phyloP scores from a whole-genome alignment of 2,329 filamentous ascomycete genomes.

The Xylaria arbuscula region DNA sequence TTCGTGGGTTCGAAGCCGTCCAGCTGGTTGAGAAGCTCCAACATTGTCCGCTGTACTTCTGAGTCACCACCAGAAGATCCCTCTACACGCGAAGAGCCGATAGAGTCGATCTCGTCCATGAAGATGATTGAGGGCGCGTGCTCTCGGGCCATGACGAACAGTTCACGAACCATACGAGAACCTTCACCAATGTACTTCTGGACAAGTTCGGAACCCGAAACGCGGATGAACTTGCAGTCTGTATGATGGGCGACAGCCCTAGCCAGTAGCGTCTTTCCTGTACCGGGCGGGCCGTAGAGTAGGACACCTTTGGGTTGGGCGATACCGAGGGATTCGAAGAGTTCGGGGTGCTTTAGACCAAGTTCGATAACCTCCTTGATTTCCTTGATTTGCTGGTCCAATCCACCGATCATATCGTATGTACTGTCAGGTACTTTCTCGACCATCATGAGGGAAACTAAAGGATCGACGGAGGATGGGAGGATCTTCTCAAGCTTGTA shows the following conservation, averaged over 20 bases:
- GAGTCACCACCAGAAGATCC: constrained; percentile 95
- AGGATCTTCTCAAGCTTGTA: constrained; percentile 99
- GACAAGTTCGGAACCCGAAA: constrained; percentile 94
- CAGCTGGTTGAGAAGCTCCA: constrained; percentile 97
- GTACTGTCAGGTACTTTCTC: constrained; percentile 99
- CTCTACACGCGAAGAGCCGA: constrained; percentile 96
- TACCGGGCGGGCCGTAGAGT: constrained; percentile 95
- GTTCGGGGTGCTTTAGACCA: constrained; percentile 95
- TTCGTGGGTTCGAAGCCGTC: constrained; percentile 99
- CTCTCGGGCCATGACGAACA: constrained; percentile 99
- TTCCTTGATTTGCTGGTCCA: constrained; percentile 99
- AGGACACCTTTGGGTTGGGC: constrained; percentile 98
- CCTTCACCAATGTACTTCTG: constrained; percentile 99
- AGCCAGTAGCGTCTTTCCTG: constrained; percentile 94
- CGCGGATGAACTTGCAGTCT: constrained; percentile 98
- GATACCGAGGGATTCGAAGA: constrained; percentile 99
- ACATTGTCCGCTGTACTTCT: constrained; percentile 98
- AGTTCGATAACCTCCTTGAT: constrained; percentile 99
- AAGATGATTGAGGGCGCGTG: constrained; percentile 99
- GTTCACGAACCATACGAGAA: constrained; percentile 96
- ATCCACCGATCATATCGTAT: constrained; percentile 99
- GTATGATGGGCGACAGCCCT: constrained; percentile 98
- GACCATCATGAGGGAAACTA: constrained; percentile 99
- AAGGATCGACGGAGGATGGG: constrained; percentile 95
- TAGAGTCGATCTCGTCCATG: constrained; percentile 99